Conservation (phyloP, 1,139 yeast species). For the Pichia sp. region DNA sequence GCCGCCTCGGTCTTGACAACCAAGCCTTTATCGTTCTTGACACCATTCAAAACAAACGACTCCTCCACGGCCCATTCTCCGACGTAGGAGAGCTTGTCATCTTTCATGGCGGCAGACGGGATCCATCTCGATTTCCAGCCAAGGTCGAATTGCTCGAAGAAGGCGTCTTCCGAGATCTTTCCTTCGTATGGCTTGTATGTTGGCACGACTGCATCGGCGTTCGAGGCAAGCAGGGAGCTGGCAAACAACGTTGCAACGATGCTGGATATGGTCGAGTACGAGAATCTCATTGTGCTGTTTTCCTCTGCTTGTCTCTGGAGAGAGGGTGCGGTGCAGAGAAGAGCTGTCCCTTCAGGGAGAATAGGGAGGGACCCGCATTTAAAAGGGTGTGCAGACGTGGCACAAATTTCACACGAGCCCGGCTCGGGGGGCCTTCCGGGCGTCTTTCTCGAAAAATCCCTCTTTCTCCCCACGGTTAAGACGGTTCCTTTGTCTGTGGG, state of each 20-base stretch:
- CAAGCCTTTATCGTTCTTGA: conserved; percentile 62
- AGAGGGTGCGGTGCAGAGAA: too few relatives aligned
- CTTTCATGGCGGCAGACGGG: conserved; percentile 51
- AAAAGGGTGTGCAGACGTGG: not conserved
- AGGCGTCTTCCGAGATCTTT: conserved; percentile 39
- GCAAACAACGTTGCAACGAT: not conserved
- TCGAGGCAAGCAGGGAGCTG: not conserved
- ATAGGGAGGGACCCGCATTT: too few relatives aligned
- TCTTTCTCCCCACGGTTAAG: not conserved
- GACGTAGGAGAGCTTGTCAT: conserved; percentile 51
- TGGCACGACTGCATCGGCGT: conserved; percentile 1
- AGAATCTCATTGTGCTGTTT: conserved; percentile 14
- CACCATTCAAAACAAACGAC: conserved; percentile 51
- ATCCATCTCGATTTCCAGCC: conserved; percentile 54
- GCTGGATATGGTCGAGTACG: conserved; percentile 11
- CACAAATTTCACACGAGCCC: conserved; percentile 8
- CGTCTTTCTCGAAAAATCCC: not conserved
- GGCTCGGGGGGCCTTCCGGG: not conserved
- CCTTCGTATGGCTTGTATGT: conserved; percentile 29
- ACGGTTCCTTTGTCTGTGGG: too few relatives aligned
- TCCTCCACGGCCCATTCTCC: conserved; percentile 78
- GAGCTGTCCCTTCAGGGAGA: too few relatives aligned
- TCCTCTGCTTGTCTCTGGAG: not conserved
- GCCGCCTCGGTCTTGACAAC: conserved; percentile 73
- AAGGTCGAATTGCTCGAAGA: conserved; percentile 66